Evolutionary conservation across 164 flowering plant genomes (phyloP), one percentile per base, ranked within the genome.

Genomic region (Platanus orientalis): DNA sequence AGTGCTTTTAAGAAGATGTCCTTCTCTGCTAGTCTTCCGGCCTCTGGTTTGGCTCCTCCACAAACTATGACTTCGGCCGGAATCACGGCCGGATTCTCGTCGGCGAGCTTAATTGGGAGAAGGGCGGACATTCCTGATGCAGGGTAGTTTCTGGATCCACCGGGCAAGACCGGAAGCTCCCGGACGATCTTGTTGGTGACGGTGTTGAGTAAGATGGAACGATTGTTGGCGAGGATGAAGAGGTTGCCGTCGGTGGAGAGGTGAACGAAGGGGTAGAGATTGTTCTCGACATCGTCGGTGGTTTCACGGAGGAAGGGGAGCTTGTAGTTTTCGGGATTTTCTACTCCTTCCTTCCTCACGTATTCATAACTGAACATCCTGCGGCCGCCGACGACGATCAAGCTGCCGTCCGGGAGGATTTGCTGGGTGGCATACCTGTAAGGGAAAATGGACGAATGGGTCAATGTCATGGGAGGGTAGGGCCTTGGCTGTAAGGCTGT

Each of bases 81-180:
- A 65, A 66, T 63, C 7, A 27, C 12, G 0, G 14, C 45, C 0
- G 51, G 7, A 24, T 68, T 58, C 0, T 21, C 21, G 3, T 48
- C 54, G 3, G n/a, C 0, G 34, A 89, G 78, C 1, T 47, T 60
- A 6, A 94, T 64, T 0, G 99, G 99, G 30, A 94, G 96, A 42
- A 94, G 81, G 2, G 75, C 89, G 0, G 94, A 85, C 78, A 72
- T 73, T 1, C 71, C 96, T 0, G 93, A 82, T 0, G 87, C 81
- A 0, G 96, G 97, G 81, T 91, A 91, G 86, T 79, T 87, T 23
- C 97, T 81, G 29, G 95, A 63, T 0, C 97, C 97, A 4, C 89
- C 96, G 0, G 68, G 63, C 5, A 94, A 55, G 32, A 62, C 75
- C 0, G 99, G 96, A 70, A 75, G 82, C 47, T 76, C 77, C 0